A percentile compares a stretch with the other conserved stretches of the same genome.
Conservation (phyloP, 805 yeast genomes). For the Torulaspora delbrueckii region DNA sequence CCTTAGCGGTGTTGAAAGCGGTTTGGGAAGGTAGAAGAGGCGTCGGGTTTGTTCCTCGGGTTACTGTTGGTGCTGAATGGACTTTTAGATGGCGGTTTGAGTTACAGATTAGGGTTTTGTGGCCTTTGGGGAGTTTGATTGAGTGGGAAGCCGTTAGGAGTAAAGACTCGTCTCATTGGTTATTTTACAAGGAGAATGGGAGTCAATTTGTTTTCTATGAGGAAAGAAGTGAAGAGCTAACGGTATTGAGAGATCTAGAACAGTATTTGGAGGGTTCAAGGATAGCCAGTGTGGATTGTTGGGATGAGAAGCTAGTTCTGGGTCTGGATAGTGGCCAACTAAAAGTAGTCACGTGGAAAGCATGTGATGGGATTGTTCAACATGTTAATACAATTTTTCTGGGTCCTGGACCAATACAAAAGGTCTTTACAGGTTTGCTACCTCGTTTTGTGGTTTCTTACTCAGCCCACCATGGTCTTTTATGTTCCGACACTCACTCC, state of each 20-base stretch:
- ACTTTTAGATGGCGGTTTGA: constrained; percentile 7
- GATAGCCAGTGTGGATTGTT: constrained; percentile 1
- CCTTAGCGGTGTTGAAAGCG: not conserved
- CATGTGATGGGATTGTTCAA: not conserved
- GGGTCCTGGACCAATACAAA: constrained; percentile 2
- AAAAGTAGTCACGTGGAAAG: not conserved
- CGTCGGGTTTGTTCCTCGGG: not conserved
- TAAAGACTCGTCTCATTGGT: constrained; percentile 5
- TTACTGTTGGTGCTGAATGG: not conserved
- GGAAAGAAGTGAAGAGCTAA: not conserved
- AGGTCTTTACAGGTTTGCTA: constrained; percentile 6
- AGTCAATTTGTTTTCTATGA: not conserved
- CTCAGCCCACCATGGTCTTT: constrained; percentile 6
- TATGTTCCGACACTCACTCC: constrained; percentile 1
- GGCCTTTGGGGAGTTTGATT: not conserved
- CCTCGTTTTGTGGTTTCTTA: constrained; percentile 5
- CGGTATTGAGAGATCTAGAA: not conserved
- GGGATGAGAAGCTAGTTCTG: not conserved
- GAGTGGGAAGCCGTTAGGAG: constrained; percentile 6
- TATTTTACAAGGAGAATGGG: constrained; percentile 4
- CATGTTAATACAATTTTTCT: constrained; percentile 1
- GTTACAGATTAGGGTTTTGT: not conserved
- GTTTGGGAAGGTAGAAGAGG: not conserved
- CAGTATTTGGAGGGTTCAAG: not conserved
- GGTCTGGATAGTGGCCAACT: constrained; percentile 4